Percentiles rank a stretch among this genome's conserved stretches.
phyloP scores from a whole-genome alignment of 2,329 filamentous ascomycete species.

The Sporothrix globosa region DNA sequence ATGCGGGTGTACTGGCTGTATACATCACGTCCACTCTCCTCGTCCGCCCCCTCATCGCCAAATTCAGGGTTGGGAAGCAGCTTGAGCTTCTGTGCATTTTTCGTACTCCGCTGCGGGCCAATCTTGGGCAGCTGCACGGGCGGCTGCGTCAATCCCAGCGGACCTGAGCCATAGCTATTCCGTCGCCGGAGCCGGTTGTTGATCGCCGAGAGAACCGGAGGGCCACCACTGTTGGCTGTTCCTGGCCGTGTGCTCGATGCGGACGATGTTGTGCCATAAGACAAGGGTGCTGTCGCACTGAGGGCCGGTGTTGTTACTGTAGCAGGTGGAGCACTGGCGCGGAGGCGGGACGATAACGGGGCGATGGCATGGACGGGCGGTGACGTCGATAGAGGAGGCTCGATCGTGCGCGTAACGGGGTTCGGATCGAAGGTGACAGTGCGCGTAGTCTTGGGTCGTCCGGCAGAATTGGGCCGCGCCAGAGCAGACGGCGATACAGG shows the following conservation, averaged over 20 bases:
- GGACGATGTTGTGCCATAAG: conserved; percentile 39
- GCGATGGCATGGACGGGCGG: conserved; percentile 39
- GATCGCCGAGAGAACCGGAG: conserved; percentile 73
- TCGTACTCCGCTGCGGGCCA: conserved; percentile 90
- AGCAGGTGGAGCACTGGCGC: conserved; percentile 38
- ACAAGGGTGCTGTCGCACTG: conserved; percentile 35
- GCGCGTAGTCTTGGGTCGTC: conserved; percentile 55
- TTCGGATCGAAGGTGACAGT: conserved; percentile 79
- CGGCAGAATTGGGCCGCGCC: conserved; percentile 37
- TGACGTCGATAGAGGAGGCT: conserved; percentile 38
- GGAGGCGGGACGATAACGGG: conserved; percentile 37
- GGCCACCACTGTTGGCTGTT: conserved; percentile 35
- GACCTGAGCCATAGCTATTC: conserved; percentile 70
- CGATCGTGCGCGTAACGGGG: conserved; percentile 64
- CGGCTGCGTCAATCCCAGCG: conserved; percentile 28
- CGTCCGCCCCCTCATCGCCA: conserved; percentile 74
- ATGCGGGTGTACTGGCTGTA: conserved; percentile 98
- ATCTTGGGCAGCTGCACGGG: conserved; percentile 65
- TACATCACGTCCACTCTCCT: conserved; percentile 91
- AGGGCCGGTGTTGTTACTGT: conserved; percentile 45
- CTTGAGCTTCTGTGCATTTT: conserved; percentile 95
- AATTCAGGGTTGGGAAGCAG: conserved; percentile 89
- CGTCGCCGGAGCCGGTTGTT: conserved; percentile 86
- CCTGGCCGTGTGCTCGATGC: conserved; percentile 7
- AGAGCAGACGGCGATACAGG: conserved; percentile 34